Base-by-base conservation (phyloP, 1,284 basidiomycete genomes). In the Ganoderma lingzhi region DNA sequence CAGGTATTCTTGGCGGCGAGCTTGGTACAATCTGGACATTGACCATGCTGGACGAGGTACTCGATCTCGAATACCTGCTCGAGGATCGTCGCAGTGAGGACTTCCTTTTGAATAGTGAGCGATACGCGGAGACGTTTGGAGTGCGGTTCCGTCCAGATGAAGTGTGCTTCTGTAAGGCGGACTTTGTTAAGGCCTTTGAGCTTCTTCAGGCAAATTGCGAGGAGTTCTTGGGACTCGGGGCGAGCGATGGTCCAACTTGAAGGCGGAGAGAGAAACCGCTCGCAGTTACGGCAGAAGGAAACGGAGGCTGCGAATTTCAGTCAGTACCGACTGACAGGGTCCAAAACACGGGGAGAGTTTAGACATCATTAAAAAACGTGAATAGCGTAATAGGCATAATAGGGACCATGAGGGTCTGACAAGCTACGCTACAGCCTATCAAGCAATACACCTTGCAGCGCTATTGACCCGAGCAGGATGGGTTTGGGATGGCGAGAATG, bases 81-180 rank as follows among this genome's bases (percentile, higher is more conserved):
- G 56, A 99, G 86, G 76, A 99, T 95, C 0, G 98, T 99, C 63
- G 94, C 93, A 1, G 96, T 95, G 74, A 99, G 89, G 58, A 95
- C 95, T 87, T 99, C 98, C 84, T 99, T 99, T 83, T 99, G 98
- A 66, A 99, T 97, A 0, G 97, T 99, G 76, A 99, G 84, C 72
- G 98, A 98, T 72, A 99, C 91, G 64, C 96, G 90, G 71, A 99
- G 81, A 63, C 98, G 89, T 80, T 97, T 97, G 64, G 94, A 96
- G 83, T 99, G 97, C 1, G 97, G 97, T 79, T 99, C 98, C 10
- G 97, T 99, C 97, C 98, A 99, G 78, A 99, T 96, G 80, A 99
- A 99, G 73, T 96, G 95, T 0, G 97, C 97, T 74, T 99, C 97
- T 45, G 98, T 98, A 56, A 99, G 84, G 42, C 97, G 93, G 64